Evolutionary conservation across 441 rosid species (phyloP), one percentile per base, ranked within the genome.

Genomic region (Mallotus repandus): DNA sequence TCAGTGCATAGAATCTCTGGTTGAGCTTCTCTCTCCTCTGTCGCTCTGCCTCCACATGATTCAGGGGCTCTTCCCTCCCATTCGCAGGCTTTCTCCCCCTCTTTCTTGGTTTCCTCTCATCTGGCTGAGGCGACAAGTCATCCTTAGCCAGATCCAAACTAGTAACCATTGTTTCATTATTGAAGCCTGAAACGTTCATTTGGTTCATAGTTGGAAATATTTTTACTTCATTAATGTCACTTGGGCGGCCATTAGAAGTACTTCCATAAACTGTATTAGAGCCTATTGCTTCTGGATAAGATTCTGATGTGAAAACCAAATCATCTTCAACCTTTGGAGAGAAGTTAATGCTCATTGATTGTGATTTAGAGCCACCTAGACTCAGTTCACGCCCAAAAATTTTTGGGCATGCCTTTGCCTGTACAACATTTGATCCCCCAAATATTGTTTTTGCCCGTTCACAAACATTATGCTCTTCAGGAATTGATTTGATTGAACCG

Each of bases 11-110:
- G 80, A 95, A 95, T 76, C 89, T 86, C 89, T 93, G 99, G 77
- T 95, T 95, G 12, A 95, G 87, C 83, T 93, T 95, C 85, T 95
- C 99, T 72, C 99, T 88, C 85, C 99, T 93, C 80, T 95, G 99
- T 6, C 99, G 81, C 85, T 95, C 99, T 4, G 99, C 99, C 84
- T 93, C 98, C 0, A 95, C 99, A 7, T 95, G 99, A 78, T 93
- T 95, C 83, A 95, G 72, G 0, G 99, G 98, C 84, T 95, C 98
- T 81, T 93, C 99, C 77, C 99, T 82, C 10, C 99, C 98, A 59
- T 95, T 95, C 0, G 98, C 99, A 2, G 99, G 99, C 77, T 95
- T 95, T 56, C 98, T 80, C 16, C 99, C 99, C 19, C 98, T 88
- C 80, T 95, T 95, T 68, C 97, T 76, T 1, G 99, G 99, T 86